Conservation (phyloP, 495 filamentous ascomycete genomes). For the Aspergillus affinis region DNA sequence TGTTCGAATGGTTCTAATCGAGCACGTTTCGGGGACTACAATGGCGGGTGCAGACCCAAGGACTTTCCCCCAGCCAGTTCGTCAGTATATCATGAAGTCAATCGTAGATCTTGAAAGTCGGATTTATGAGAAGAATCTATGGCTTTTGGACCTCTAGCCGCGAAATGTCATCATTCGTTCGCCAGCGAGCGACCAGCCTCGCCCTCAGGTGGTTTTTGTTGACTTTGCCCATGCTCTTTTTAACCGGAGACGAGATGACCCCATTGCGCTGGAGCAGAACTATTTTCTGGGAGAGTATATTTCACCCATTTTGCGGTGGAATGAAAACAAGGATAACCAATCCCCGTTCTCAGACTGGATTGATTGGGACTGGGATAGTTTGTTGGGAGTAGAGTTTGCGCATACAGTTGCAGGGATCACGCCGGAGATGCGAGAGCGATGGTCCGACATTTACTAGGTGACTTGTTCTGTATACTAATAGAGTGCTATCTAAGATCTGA, state of each 20-base stretch:
- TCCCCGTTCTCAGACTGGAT: slow-evolving; percentile 21
- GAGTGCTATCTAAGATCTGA: no score
- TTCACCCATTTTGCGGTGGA: slow-evolving; percentile 24
- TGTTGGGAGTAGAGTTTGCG: slow-evolving; percentile 21
- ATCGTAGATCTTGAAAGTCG: slow-evolving; percentile 25
- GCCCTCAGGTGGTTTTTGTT: slow-evolving; percentile 18
- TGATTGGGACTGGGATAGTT: slow-evolving; percentile 27
- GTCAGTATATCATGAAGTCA: slow-evolving; percentile 24
- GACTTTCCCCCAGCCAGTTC: slow-evolving; percentile 11
- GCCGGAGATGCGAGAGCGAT: slow-evolving; percentile 21
- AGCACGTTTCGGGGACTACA: slow-evolving; percentile 21
- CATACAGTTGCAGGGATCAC: slow-evolving; percentile 21
- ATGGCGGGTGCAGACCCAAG: slow-evolving; percentile 19
- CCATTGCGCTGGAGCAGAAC: slow-evolving; percentile 10
- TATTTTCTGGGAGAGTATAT: slow-evolving; percentile 24
- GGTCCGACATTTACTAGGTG: no score
- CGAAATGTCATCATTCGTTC: slow-evolving; percentile 21
- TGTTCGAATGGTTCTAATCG: slow-evolving; percentile 29
- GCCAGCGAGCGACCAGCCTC: slow-evolving; percentile 6
- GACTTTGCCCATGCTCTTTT: slow-evolving; percentile 24
- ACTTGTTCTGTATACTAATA: no score
- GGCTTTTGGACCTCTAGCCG: slow-evolving; percentile 22
- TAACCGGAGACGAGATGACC: slow-evolving; percentile 21
- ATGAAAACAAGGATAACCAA: slow-evolving; percentile 5
- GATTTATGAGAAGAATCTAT: slow-evolving; percentile 20